Percentiles rank a stretch among this genome's conserved stretches.
phyloP scores from a whole-genome alignment of 2,329 filamentous ascomycete species.

The Penicillium hordei region DNA sequence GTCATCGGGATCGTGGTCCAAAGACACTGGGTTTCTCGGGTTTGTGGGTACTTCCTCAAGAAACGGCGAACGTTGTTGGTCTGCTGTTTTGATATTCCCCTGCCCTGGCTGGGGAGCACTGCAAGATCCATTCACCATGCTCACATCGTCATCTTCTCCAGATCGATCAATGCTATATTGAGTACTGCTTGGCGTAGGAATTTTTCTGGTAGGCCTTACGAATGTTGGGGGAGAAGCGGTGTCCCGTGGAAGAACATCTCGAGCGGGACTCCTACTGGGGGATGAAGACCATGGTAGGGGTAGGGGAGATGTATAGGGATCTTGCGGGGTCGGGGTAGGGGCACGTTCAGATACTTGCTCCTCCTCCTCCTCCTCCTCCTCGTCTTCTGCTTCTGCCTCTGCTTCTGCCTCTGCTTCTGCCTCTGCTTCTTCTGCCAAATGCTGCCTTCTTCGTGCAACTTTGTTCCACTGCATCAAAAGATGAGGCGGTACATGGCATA shows the following conservation, averaged over 20 bases:
- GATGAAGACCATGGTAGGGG: conserved; percentile 21
- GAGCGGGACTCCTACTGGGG: conserved; percentile 12
- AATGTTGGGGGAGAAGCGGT: conserved; percentile 28
- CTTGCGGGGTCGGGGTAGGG: conserved; percentile 16
- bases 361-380: conserved; percentile 3
- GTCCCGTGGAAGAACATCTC: conserved; percentile 28
- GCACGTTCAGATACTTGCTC: not conserved
- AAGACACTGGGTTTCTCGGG: not conserved
- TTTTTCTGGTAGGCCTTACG: not conserved
- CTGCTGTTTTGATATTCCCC: too few species aligned
- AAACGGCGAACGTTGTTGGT: not conserved
- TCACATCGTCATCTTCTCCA: not conserved
- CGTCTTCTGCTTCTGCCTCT: not conserved
- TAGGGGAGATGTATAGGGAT: conserved; percentile 18
- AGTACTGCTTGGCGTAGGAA: not conserved
- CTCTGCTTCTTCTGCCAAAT: not conserved
- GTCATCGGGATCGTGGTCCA: not conserved
- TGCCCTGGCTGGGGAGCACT: not conserved
- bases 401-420: not conserved
- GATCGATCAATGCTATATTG: not conserved
- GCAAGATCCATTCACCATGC: not conserved
- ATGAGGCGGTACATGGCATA: conserved; percentile 36
- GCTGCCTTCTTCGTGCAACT: conserved; percentile 20
- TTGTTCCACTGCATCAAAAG: conserved; percentile 41
- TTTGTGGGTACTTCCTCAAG: not conserved